Evolutionary conservation across 2,329 filamentous ascomycete genomes (phyloP).

Genomic region (Penicillium corylophilum): DNA sequence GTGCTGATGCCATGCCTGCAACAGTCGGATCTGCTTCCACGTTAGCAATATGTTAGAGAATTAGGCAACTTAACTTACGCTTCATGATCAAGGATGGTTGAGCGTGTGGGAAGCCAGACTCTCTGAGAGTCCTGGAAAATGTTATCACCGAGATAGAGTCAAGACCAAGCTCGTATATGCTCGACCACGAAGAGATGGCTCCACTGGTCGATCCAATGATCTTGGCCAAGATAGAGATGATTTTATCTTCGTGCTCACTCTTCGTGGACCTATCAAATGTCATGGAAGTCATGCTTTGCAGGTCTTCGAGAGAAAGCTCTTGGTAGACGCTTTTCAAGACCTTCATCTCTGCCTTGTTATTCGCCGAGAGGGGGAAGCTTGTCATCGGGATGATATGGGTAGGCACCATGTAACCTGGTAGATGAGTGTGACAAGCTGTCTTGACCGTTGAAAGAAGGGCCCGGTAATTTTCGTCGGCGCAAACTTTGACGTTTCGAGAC

Average conservation of each 20-base stretch:
- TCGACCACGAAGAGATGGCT: constrained; percentile 57
- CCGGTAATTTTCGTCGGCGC: constrained; percentile 42
- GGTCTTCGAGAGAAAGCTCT: constrained; percentile 56
- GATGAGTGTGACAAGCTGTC: constrained; percentile 63
- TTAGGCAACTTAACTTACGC: constrained; percentile 43
- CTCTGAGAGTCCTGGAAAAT: constrained; percentile 64
- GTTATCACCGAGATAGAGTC: constrained; percentile 83
- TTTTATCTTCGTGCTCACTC: constrained; percentile 37
- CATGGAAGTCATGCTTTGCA: constrained; percentile 57
- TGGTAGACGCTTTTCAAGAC: constrained; percentile 66
- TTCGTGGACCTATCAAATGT: constrained; percentile 24
- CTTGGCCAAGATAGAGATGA: constrained; percentile 57
- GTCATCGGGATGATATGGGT: constrained; percentile 74
- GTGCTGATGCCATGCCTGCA: constrained; percentile 37
- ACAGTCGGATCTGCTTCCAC: constrained; percentile 39
- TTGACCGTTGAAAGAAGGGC: constrained; percentile 51
- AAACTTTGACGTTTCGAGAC: constrained; percentile 24
- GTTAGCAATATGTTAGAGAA: not conserved
- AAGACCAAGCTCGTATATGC: constrained; percentile 80
- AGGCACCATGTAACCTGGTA: constrained; percentile 88
- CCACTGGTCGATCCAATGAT: constrained; percentile 50
- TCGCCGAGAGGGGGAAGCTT: constrained; percentile 74
- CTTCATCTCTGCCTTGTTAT: constrained; percentile 84
- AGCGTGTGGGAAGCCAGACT: constrained; percentile 59
- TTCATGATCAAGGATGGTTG: constrained; percentile 68